Evolutionary conservation across 2,329 filamentous ascomycete species (phyloP).

Genomic region (Onygenales sp.): DNA sequence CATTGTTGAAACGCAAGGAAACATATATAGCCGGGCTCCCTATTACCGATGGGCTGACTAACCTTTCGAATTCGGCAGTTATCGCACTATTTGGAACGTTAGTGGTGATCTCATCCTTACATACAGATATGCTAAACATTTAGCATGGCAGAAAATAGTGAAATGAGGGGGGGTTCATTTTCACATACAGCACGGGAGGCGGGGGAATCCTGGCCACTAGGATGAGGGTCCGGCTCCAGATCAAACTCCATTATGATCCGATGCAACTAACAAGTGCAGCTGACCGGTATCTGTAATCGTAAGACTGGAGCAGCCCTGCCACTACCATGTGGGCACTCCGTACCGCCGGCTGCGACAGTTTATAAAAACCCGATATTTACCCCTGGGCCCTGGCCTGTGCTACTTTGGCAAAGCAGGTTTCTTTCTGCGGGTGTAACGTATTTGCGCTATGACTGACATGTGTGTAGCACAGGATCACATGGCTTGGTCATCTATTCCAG

Average conservation of each 20-base stretch:
- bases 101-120: neutral
- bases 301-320: too few relatives aligned
- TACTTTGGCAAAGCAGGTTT: too few relatives aligned
- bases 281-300: too few relatives aligned
- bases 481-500: too few relatives aligned
- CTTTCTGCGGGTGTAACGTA: too few relatives aligned
- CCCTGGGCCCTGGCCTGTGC: too few relatives aligned
- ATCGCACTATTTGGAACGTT: constrained; percentile 8
- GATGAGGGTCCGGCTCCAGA: neutral
- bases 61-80: constrained; percentile 13
- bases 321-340: too few relatives aligned
- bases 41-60: neutral
- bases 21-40: neutral
- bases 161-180: neutral
- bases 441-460: too few relatives aligned
- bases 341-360: too few relatives aligned
- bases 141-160: neutral
- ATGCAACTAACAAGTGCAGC: too few relatives aligned
- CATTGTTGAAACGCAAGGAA: neutral
- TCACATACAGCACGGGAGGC: neutral
- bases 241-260: neutral
- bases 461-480: too few relatives aligned
- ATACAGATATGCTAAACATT: neutral
- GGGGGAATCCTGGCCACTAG: neutral
- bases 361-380: too few relatives aligned